phyloP scores from a whole-genome alignment of 352 stramenopile genomes.

The Blastocystis sp. region DNA sequence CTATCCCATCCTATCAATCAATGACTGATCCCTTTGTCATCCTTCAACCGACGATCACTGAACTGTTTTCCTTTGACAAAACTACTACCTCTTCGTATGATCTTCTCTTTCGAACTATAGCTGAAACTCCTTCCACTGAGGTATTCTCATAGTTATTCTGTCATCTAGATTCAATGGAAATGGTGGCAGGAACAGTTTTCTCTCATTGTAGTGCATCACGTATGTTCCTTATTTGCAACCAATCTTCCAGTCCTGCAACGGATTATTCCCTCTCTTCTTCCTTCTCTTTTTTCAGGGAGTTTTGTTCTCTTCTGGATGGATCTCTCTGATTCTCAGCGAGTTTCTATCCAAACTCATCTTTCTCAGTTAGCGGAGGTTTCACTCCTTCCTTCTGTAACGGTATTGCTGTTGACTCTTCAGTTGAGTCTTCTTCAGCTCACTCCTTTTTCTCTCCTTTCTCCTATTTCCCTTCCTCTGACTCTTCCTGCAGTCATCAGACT shows the following conservation, averaged over 20 bases:
- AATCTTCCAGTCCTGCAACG: neutral
- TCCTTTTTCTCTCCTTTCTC: neutral
- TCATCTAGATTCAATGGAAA: neutral
- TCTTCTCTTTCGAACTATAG: neutral
- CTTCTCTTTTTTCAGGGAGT: neutral
- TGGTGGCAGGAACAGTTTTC: neutral
- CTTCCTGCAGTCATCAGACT: neutral
- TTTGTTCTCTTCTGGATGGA: conserved; percentile 21
- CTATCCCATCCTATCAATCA: neutral
- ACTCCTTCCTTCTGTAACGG: neutral
- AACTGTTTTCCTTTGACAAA: neutral
- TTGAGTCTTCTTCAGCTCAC: neutral
- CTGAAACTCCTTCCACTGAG: neutral
- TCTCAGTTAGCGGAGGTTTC: neutral
- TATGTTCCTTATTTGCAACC: neutral
- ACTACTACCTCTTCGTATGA: neutral
- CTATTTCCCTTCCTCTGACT: neutral
- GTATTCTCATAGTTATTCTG: neutral
- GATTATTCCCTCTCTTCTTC: neutral
- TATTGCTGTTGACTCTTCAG: neutral
- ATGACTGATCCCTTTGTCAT: too few relatives aligned
- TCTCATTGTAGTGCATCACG: neutral
- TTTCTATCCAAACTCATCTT: neutral
- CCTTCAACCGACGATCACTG: neutral
- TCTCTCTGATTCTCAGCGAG: neutral